These are phyloP conservation scores for Pyrenophora seminiperda DNA, from an alignment of 2,329 filamentous ascomycete species.

Conservation along the genomic window DNA sequence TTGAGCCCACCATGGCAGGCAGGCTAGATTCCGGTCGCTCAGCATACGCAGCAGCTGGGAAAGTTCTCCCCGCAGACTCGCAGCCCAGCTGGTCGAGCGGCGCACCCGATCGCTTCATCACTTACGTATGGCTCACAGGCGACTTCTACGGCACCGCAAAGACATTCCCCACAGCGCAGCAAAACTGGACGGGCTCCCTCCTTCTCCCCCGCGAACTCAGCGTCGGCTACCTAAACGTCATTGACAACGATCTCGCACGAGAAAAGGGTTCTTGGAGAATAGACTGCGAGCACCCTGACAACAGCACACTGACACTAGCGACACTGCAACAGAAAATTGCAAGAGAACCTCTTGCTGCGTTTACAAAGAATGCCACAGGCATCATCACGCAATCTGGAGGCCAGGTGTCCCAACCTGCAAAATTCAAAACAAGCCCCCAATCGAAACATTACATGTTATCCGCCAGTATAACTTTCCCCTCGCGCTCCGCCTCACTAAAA, in stretches of 20 bases:
- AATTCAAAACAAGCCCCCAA: constrained; percentile 25
- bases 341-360: constrained; percentile 44
- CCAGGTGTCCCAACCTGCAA: not conserved
- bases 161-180: constrained; percentile 49
- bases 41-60: constrained; percentile 53
- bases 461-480: constrained; percentile 47
- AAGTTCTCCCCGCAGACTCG: constrained; percentile 48
- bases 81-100: constrained; percentile 47
- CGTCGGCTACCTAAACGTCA: constrained; percentile 50
- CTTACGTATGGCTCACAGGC: constrained; percentile 53
- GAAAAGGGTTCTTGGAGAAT: constrained; percentile 52
- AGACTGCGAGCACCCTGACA: constrained; percentile 27
- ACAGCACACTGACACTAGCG: constrained; percentile 45
- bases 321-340: constrained; percentile 50
- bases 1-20: constrained; percentile 51
- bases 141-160: constrained; percentile 48
- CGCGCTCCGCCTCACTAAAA: constrained; percentile 44
- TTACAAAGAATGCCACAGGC: constrained; percentile 35
- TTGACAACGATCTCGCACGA: constrained; percentile 49
- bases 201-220: constrained; percentile 53
- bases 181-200: constrained; percentile 54
- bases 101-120: constrained; percentile 51
- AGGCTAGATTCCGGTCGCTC: constrained; percentile 51
- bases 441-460: constrained; percentile 51
- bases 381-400: constrained; percentile 20